Percentiles rank a stretch among this genome's conserved stretches.
These are phyloP conservation scores for Chlorella sorokiniana DNA, from an alignment of 139 green algal species.

Conservation along the genomic window DNA sequence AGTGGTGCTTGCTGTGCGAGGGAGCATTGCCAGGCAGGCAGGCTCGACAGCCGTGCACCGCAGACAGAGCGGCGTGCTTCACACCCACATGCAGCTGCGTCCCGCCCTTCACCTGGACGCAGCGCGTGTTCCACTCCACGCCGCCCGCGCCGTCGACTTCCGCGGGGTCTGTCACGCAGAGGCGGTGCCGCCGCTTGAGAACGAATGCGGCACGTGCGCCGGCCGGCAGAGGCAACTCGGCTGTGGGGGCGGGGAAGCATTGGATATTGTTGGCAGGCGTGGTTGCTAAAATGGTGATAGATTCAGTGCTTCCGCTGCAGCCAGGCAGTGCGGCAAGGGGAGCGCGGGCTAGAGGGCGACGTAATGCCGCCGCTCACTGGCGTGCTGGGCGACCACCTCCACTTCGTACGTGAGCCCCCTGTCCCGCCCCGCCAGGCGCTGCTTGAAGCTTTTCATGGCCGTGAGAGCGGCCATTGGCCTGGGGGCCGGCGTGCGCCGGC, in stretches of 20 bases:
- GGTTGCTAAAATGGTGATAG: neutral
- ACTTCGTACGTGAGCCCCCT: neutral
- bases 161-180: conserved; percentile 14
- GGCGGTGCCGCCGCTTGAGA: conserved; percentile 17
- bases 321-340: neutral
- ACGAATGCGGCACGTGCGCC: conserved; percentile 4
- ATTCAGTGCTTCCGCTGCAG: neutral
- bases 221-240: conserved; percentile 13
- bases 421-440: neutral
- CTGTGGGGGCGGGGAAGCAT: neutral
- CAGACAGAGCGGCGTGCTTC: neutral
- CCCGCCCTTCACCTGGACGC: neutral
- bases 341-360: neutral
- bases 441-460: conserved; percentile 4
- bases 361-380: neutral
- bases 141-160: neutral
- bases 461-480: neutral
- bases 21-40: too few species aligned
- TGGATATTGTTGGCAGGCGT: neutral
- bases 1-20: too few species aligned
- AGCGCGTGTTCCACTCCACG: conserved; percentile 27
- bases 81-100: neutral
- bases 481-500: neutral
- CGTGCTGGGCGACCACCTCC: neutral
- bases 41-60: too few species aligned